A percentile compares a stretch with the other conserved stretches of the same genome.
Conservation (phyloP, 108 stramenopile species). For the Cyclotella atomus region DNA sequence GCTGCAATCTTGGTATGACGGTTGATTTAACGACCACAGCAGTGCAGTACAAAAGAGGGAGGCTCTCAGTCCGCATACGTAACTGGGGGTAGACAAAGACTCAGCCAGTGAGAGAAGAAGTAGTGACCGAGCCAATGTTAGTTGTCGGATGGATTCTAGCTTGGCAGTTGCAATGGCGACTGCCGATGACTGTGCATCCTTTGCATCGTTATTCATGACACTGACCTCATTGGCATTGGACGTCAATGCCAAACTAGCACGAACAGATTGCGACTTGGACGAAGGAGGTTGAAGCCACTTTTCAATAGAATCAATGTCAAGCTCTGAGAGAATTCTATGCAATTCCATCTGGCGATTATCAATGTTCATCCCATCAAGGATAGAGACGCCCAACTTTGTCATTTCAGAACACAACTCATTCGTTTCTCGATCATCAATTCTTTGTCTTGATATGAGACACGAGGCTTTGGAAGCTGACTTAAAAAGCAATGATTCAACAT, state of each 20-base stretch:
- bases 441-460: conserved; percentile 27
- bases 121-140: conserved; percentile 36
- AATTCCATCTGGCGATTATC: conserved; percentile 20
- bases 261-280: conserved; percentile 22
- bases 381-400: conserved; percentile 25
- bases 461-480: conserved; percentile 40
- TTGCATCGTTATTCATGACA: not conserved
- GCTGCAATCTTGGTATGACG: conserved; percentile 14
- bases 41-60: conserved; percentile 41
- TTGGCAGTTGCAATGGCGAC: conserved; percentile 17
- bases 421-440: not conserved
- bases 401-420: conserved; percentile 20
- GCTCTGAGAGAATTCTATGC: conserved; percentile 15
- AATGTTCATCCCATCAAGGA: conserved; percentile 12
- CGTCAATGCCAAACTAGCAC: conserved; percentile 19
- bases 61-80: conserved; percentile 27
- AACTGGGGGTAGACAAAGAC: conserved; percentile 9
- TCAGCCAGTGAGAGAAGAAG: conserved; percentile 20
- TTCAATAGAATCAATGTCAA: conserved; percentile 20
- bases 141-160: conserved; percentile 31
- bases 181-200: conserved; percentile 13
- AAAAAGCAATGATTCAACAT: conserved; percentile 28
- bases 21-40: conserved; percentile 39
- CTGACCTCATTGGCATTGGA: not conserved
- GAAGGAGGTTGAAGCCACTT: conserved; percentile 34